phyloP scores from a whole-genome alignment of 2,329 filamentous ascomycete species.

The Gnomoniopsis sp. region DNA sequence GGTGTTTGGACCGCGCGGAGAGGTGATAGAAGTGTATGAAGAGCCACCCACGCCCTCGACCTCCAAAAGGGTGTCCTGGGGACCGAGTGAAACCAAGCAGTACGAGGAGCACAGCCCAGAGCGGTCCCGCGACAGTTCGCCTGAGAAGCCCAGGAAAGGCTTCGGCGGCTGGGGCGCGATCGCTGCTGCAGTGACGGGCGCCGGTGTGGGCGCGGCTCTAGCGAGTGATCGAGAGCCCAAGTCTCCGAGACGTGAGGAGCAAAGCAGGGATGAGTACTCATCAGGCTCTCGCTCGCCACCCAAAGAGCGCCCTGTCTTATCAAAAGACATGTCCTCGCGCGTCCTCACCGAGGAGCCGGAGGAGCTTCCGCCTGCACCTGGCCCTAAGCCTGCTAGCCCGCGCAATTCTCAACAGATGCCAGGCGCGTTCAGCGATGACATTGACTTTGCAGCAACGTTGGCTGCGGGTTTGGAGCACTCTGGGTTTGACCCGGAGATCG shows the following conservation, averaged over 20 bases:
- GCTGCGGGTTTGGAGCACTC: constrained; percentile 66
- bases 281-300: constrained; percentile 12
- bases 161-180: constrained; percentile 57
- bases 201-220: constrained; percentile 26
- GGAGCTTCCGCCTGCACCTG: constrained; percentile 35
- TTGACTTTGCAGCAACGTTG: constrained; percentile 66
- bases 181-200: constrained; percentile 46
- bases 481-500: constrained; percentile 68
- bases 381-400: constrained; percentile 54
- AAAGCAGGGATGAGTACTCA: constrained; percentile 14
- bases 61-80: constrained; percentile 60
- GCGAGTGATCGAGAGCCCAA: constrained; percentile 3
- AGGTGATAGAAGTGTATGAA: constrained; percentile 41
- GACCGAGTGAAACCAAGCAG: constrained; percentile 60
- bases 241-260: constrained; percentile 10
- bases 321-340: constrained; percentile 11
- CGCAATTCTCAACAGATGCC: constrained; percentile 52
- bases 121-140: constrained; percentile 29
- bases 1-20: constrained; percentile 37
- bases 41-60: constrained; percentile 34
- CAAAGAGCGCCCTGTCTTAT: constrained; percentile 12
- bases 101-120: constrained; percentile 59
- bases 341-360: constrained; percentile 16
- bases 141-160: constrained; percentile 31
- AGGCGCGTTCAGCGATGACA: constrained; percentile 63